Evolutionary conservation across 116 monocot species (phyloP).

Genomic region (Iris pallida): DNA sequence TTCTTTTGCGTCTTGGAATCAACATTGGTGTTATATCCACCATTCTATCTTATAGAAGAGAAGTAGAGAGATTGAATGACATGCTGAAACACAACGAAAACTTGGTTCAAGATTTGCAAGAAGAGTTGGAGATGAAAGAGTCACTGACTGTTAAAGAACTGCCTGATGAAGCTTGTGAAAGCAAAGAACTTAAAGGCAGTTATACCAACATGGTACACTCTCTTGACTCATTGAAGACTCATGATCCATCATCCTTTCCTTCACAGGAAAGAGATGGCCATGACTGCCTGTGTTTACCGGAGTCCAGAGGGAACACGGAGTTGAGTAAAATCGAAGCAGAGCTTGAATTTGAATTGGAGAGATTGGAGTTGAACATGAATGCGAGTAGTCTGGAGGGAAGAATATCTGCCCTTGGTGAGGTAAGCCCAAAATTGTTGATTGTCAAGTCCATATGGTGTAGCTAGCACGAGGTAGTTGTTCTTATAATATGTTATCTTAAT

Average conservation of each 20-base stretch:
- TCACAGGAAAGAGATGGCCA: not conserved
- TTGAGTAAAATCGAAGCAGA: constrained; percentile 38
- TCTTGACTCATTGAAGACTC: not conserved
- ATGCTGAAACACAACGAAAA: constrained; percentile 17
- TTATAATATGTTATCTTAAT: too few species aligned
- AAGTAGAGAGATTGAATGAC: constrained; percentile 21
- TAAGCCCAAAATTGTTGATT: not conserved
- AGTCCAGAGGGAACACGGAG: constrained; percentile 1
- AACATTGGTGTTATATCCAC: constrained; percentile 19
- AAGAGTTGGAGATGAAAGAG: constrained; percentile 38
- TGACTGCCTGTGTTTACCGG: not conserved
- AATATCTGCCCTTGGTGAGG: constrained; percentile 10
- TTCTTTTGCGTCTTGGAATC: constrained; percentile 24
- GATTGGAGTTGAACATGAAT: constrained; percentile 31
- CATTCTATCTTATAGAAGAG: constrained; percentile 16
- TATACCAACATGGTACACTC: not conserved
- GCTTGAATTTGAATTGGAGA: constrained; percentile 38
- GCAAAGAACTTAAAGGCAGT: constrained; percentile 4
- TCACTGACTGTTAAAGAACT: constrained; percentile 31
- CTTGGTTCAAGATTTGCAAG: constrained; percentile 36
- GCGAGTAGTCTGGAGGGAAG: constrained; percentile 12
- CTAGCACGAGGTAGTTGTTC: too few species aligned
- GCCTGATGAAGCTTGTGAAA: constrained; percentile 12
- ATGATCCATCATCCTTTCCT: not conserved
- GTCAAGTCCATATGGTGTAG: too few species aligned